A percentile compares a stretch with the other conserved stretches of the same genome.
phyloP scores from a whole-genome alignment of 2,329 filamentous ascomycete species.

The Phyllosticta citribraziliensis region DNA sequence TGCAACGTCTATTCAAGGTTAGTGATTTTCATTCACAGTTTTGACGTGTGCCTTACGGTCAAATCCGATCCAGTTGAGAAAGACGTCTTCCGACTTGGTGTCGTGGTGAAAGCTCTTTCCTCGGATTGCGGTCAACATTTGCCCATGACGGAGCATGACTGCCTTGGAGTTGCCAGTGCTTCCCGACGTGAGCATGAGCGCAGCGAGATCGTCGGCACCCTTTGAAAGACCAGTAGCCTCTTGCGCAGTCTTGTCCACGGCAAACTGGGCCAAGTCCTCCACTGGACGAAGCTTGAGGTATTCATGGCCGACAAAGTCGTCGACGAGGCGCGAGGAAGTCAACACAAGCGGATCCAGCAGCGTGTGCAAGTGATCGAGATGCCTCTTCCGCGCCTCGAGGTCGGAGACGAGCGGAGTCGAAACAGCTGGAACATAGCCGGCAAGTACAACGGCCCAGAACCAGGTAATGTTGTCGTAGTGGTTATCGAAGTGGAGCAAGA shows the following conservation, averaged over 20 bases:
- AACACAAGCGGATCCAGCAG: not conserved
- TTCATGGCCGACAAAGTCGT: not conserved
- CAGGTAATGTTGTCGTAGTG: not conserved
- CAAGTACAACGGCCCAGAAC: not conserved
- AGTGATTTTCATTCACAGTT: not conserved
- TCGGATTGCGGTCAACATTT: constrained; percentile 32
- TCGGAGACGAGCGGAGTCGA: not conserved
- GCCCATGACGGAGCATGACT: constrained; percentile 34
- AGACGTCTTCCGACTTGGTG: constrained; percentile 9
- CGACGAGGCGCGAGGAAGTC: not conserved
- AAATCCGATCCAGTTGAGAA: constrained; percentile 41
- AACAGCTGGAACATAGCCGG: not conserved
- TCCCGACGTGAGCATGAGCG: constrained; percentile 43
- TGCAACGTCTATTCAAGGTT: constrained; percentile 33
- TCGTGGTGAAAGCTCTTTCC: constrained; percentile 27
- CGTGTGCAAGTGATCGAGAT: constrained; percentile 1
- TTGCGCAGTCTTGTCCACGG: not conserved
- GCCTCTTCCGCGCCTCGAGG: not conserved
- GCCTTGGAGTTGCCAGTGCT: constrained; percentile 43
- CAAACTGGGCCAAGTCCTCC: not conserved
- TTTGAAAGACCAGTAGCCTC: not conserved
- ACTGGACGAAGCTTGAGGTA: not conserved
- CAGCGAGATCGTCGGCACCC: constrained; percentile 10
- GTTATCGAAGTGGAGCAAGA: constrained; percentile 1
- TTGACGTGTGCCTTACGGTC: constrained; percentile 27